phyloP scores from a whole-genome alignment of 768 basidiomycete species.

The Cystobasidium tubakii region DNA sequence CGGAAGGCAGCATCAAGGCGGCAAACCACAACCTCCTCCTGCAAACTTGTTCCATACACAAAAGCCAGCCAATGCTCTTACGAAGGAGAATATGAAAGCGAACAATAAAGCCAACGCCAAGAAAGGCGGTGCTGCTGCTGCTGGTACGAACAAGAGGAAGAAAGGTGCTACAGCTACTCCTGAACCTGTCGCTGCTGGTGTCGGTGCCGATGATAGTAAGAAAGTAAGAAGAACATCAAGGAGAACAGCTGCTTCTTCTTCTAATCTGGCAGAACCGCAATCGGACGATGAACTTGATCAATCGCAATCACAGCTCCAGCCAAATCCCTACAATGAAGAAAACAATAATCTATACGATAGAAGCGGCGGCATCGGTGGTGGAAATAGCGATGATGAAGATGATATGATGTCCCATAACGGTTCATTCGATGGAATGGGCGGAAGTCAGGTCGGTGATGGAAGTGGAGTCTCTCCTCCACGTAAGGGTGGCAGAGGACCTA shows the following conservation, averaged over 20 bases:
- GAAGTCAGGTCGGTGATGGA: constrained; percentile 24
- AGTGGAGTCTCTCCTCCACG: constrained; percentile 20
- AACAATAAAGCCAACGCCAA: neutral
- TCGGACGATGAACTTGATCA: constrained; percentile 1
- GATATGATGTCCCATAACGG: constrained; percentile 10
- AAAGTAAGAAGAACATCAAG: constrained; percentile 3
- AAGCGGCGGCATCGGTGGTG: neutral
- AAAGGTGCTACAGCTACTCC: constrained; percentile 8
- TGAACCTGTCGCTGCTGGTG: neutral
- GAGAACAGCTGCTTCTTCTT: constrained; percentile 5
- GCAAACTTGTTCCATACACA: neutral
- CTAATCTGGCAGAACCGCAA: neutral
- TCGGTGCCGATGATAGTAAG: neutral
- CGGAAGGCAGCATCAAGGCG: neutral
- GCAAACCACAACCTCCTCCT: neutral
- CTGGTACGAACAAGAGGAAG: constrained; percentile 8
- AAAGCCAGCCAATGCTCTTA: neutral
- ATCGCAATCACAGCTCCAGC: neutral
- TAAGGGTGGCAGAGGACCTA: constrained; percentile 52
- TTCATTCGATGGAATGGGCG: neutral
- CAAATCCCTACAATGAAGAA: neutral
- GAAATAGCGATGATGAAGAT: constrained; percentile 5
- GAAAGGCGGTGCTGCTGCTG: constrained; percentile 15
- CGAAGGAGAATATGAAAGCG: neutral
- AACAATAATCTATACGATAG: neutral